Conservation (phyloP, 495 filamentous ascomycete genomes). For the Aspergillus indologenus region DNA sequence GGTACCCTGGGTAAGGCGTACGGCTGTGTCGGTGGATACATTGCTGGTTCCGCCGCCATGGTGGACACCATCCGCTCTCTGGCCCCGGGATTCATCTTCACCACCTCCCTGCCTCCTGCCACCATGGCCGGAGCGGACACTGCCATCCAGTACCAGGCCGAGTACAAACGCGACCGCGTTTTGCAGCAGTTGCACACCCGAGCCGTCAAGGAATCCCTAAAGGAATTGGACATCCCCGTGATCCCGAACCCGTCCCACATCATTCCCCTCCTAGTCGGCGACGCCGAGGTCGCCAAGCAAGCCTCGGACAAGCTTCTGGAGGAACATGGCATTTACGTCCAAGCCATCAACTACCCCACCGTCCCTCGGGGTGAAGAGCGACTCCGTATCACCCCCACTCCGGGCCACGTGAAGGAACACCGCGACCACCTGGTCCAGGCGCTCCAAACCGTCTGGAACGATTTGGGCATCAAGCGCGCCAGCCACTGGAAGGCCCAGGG, state of each 20-base stretch:
- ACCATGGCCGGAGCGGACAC: slow-evolving; percentile 93
- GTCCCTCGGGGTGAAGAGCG: slow-evolving; percentile 95
- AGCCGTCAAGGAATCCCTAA: slow-evolving; percentile 78
- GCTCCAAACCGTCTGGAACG: slow-evolving; percentile 79
- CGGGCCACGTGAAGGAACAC: slow-evolving; percentile 78
- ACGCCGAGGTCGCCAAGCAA: slow-evolving; percentile 87
- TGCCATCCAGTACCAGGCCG: slow-evolving; percentile 89
- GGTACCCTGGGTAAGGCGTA: slow-evolving; percentile 97
- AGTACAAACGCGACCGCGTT: slow-evolving; percentile 73
- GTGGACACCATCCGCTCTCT: slow-evolving; percentile 95
- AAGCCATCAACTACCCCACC: slow-evolving; percentile 98
- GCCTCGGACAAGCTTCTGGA: slow-evolving; percentile 86
- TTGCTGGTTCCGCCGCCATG: slow-evolving; percentile 82
- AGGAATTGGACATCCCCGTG: slow-evolving; percentile 83
- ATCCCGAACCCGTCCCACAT: slow-evolving; percentile 98
- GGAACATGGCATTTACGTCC: slow-evolving; percentile 90
- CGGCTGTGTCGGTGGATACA: slow-evolving; percentile 96
- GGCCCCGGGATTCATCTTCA: slow-evolving; percentile 98
- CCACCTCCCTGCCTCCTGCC: slow-evolving; percentile 90
- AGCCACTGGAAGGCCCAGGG: slow-evolving; percentile 87
- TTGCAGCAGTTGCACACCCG: slow-evolving; percentile 95
- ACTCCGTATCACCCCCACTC: slow-evolving; percentile 91
- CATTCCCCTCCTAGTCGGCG: slow-evolving; percentile 88
- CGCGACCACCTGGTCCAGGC: slow-evolving; percentile 83
- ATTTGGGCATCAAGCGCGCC: slow-evolving; percentile 85